Evolutionary conservation across 2,329 filamentous ascomycete species (phyloP).

Genomic region (Bertia moriformis): DNA sequence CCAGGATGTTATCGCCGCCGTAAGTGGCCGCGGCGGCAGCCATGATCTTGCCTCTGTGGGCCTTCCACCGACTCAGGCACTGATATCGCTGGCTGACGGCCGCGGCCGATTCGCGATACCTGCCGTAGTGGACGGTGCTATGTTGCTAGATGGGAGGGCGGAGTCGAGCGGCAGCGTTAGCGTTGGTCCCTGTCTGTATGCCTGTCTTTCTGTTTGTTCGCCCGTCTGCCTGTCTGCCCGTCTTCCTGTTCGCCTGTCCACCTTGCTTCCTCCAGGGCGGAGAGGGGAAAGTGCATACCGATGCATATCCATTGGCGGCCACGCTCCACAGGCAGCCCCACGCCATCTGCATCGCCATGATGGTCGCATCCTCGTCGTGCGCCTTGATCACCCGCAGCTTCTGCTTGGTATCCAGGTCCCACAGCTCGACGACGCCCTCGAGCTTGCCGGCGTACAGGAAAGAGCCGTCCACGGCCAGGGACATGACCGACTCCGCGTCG

Average conservation of each 20-base stretch:
- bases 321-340: conserved; percentile 78
- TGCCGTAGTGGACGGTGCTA: conserved; percentile 49
- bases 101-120: conserved; percentile 30
- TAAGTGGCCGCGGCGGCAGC: conserved; percentile 64
- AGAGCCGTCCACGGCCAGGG: conserved; percentile 72
- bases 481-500: conserved; percentile 53
- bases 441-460: conserved; percentile 86
- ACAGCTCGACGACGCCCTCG: conserved; percentile 79
- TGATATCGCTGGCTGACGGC: conserved; percentile 68
- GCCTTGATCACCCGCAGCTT: conserved; percentile 74
- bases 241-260: too few relatives aligned
- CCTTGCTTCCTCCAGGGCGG: background rate
- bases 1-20: conserved; percentile 65
- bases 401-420: conserved; percentile 91
- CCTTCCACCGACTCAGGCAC: conserved; percentile 63
- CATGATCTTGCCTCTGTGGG: conserved; percentile 70
- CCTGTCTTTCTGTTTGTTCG: too few relatives aligned
- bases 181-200: conserved; percentile 1
- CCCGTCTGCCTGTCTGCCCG: too few relatives aligned
- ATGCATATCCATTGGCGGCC: conserved; percentile 74
- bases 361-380: conserved; percentile 63
- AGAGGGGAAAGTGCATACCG: conserved; percentile 42
- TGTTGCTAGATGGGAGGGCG: conserved; percentile 47
- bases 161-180: conserved; percentile 8
- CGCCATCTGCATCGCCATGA: conserved; percentile 75